Evolutionary conservation across 345 rosid species (phyloP), one percentile per base, ranked within the genome.

Genomic region (Hevea brasiliensis): DNA sequence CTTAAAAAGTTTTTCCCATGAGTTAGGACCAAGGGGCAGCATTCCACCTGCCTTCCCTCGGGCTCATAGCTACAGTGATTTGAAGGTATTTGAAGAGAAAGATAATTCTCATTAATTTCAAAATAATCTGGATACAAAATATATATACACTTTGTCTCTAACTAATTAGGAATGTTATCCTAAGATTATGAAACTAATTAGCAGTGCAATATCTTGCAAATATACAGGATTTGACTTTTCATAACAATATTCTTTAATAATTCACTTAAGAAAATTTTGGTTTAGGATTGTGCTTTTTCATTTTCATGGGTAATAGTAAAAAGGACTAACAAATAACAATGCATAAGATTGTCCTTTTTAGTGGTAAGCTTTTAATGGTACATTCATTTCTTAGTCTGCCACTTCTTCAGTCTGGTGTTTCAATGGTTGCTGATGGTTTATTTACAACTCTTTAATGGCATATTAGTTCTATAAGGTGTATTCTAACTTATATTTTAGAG

Each of bases 1-100:
- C 74, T 45, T 89, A 45, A 91, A 91, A 80, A 91, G 94, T 72
- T 89, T 84, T 74, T 91, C 97, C 24, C 93, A 91, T 83, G 97
- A 91, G 55, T 75, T 91, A 56, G 93, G 92, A 71, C 90, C 89
- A 11, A 82, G 79, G 71, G 92, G 89, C 80, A 92, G 93, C 78
- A 82, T 85, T 77, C 81, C 79, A 73, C 74, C 79, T 71, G 55
- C 81, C 8, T 44, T 76, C 61, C 85, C 90, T 65, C 89, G 94
- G 74, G 86, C 90, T 15, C 94, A 85, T 69, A 91, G 93, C 81
- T 89, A 81, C 82, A 85, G 82, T 18, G 88, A 91, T 82, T 79
- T 91, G 69, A 85, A 85, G 94, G 97, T 86, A 80, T n/a, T n/a
- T n/a, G n/a, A n/a, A n/a, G n/a, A n/a, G n/a, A n/a, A n/a, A n/a